Base-by-base conservation (phyloP, 78 protist species). In the Reticulomyxa filosa region DNA sequence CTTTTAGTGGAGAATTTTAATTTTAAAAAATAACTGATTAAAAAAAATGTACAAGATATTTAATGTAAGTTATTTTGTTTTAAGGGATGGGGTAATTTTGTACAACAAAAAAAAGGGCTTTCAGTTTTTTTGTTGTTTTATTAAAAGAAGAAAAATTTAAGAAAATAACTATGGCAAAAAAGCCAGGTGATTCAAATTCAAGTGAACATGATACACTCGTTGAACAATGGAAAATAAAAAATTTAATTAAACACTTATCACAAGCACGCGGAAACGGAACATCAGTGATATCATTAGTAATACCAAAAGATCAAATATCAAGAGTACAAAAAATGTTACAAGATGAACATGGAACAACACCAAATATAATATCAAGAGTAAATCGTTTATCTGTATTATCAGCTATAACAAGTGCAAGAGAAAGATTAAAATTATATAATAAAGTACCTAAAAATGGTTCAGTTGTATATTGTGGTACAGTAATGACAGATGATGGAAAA, bases 311-410 rank as follows among this genome's bases (percentile, higher is more conserved):
- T 27, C 96, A 91, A 62, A 74, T 95, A 38, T 62, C 97, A 13
- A 6, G 3, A 10, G 74, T 48, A n/a, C 0, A 48, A 6, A 69
- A 38, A 79, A 89, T 92, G 92, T 76, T 97, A 1, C 79, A 83
- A 29, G 98, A 93, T 11, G 99, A 97, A 78, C 83, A 73, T 79
- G 99, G 98, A 66, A 93, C 98, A 2, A 98, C 99, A 0, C 75
- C 97, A 2, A 90, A 88, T 72, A 97, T 97, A 76, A 97, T 94
- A 81, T 75, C 85, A 4, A 83, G 98, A 17, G 80, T 80, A 27
- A 80, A 70, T 25, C 68, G 79, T 4, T 69, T 80, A 0, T 78
- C 92, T n/a, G 94, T 91, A 1, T 77, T 74, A 2, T 46, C 80
- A 4, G 98, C 98, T 20, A 92, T 94, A 70, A 89, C 95, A 17